These are phyloP conservation scores for Dioszegia crocea DNA, from an alignment of 768 basidiomycete species.

Conservation along the genomic window DNA sequence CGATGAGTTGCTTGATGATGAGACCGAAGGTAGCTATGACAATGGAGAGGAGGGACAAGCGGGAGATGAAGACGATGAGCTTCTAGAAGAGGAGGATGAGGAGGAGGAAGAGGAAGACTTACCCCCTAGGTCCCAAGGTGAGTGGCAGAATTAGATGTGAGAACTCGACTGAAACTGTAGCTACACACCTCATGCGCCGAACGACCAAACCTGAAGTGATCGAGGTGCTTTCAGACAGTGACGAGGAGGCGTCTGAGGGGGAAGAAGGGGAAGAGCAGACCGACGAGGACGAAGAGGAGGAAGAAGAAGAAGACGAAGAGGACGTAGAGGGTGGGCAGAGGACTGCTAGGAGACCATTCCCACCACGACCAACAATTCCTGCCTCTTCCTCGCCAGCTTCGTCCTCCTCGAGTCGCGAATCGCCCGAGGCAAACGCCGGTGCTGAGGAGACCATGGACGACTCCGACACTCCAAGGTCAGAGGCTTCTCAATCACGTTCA, in stretches of 20 bases:
- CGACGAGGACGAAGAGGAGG: constrained; percentile 8
- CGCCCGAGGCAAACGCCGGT: too few relatives aligned
- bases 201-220: constrained; percentile 11
- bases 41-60: background rate
- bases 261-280: constrained; percentile 10
- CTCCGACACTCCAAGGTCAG: too few relatives aligned
- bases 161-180: background rate
- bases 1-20: background rate
- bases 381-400: too few relatives aligned
- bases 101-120: background rate
- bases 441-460: background rate
- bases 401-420: too few relatives aligned
- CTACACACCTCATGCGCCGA: background rate
- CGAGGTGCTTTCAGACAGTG: constrained; percentile 18
- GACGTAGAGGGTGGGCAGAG: background rate
- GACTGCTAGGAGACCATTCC: too few relatives aligned
- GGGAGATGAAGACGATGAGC: background rate
- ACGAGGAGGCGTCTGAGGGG: constrained; percentile 11
- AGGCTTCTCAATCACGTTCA: background rate
- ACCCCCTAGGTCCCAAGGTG: background rate
- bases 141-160: background rate
- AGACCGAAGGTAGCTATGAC: background rate
- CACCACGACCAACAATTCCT: too few relatives aligned
- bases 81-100: constrained; percentile 2
- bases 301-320: constrained; percentile 12